Conservation (phyloP, 2,329 filamentous ascomycete species). For the Hymenoscyphus linearis region DNA sequence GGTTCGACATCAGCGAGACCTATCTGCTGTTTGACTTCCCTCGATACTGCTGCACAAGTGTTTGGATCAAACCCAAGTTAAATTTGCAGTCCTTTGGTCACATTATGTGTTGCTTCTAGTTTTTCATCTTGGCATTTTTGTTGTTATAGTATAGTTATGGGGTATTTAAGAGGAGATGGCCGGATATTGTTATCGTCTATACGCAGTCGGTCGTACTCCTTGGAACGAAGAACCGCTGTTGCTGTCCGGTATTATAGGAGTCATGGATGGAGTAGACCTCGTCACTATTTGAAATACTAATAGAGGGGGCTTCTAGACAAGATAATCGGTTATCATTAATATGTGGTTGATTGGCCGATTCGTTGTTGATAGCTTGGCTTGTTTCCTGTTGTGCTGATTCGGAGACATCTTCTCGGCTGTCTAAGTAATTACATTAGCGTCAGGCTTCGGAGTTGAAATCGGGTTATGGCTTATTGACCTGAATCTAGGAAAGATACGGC, state of each 20-base stretch:
- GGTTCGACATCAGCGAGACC: conserved; percentile 68
- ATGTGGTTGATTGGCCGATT: background rate
- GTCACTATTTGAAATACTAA: background rate
- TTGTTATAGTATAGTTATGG: background rate
- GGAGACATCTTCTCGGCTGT: background rate
- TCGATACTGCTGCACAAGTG: background rate
- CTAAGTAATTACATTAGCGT: background rate
- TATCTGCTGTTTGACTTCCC: background rate
- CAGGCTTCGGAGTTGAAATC: background rate
- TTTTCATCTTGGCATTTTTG: conserved; percentile 43
- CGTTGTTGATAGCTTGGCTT: background rate
- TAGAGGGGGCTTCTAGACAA: background rate
- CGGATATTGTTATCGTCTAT: background rate
- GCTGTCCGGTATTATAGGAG: background rate
- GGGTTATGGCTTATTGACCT: background rate
- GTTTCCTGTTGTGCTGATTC: background rate
- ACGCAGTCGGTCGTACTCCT: background rate
- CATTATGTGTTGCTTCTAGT: conserved; percentile 74
- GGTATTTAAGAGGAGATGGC: background rate
- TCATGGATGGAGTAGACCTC: background rate
- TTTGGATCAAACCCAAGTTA: conserved; percentile 58
- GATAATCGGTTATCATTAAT: background rate
- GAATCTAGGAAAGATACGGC: no score
- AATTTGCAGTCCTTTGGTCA: conserved; percentile 73
- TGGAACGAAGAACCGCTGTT: background rate